These are phyloP conservation scores for Syzygium jambos DNA, from an alignment of 345 rosid genomes.

Conservation along the genomic window DNA sequence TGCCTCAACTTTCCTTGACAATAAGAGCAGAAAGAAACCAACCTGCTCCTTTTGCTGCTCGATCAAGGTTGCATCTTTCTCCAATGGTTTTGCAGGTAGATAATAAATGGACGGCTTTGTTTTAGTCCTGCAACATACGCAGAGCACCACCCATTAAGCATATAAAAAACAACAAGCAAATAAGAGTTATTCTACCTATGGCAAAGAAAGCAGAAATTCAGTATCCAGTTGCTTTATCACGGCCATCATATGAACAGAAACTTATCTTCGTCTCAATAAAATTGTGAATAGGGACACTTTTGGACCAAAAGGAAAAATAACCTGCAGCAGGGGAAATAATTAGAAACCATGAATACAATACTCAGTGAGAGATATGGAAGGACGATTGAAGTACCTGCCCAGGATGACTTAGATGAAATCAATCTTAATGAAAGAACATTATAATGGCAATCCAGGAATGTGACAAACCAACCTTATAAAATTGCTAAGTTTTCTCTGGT, in stretches of 20 bases:
- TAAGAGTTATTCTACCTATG: constrained; percentile 17
- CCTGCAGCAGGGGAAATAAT: constrained; percentile 44
- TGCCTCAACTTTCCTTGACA: not conserved
- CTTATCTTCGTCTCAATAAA: constrained; percentile 94
- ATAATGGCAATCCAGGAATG: not conserved
- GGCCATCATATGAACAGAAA: constrained; percentile 66
- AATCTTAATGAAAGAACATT: not conserved
- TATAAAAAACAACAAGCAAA: not conserved
- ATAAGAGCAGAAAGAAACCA: not conserved
- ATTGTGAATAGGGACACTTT: constrained; percentile 98
- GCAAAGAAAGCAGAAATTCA: not conserved
- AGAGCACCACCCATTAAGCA: constrained; percentile 18
- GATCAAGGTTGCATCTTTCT: constrained; percentile 34
- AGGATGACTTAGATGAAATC: not conserved
- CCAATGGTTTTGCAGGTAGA: constrained; percentile 57
- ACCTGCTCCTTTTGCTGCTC: constrained; percentile 79
- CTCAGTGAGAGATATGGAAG: not conserved
- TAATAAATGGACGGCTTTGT: constrained; percentile 83
- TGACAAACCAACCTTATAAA: constrained; percentile 65
- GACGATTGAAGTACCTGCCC: not conserved
- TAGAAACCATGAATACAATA: not conserved
- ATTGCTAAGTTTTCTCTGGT: constrained; percentile 76
- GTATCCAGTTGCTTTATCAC: constrained; percentile 33
- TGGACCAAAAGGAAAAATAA: constrained; percentile 97
- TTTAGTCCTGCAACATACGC: constrained; percentile 59